Evolutionary conservation across 768 basidiomycete genomes (phyloP), one percentile per base, ranked within the genome.

Genomic region (Trametes cingulata): DNA sequence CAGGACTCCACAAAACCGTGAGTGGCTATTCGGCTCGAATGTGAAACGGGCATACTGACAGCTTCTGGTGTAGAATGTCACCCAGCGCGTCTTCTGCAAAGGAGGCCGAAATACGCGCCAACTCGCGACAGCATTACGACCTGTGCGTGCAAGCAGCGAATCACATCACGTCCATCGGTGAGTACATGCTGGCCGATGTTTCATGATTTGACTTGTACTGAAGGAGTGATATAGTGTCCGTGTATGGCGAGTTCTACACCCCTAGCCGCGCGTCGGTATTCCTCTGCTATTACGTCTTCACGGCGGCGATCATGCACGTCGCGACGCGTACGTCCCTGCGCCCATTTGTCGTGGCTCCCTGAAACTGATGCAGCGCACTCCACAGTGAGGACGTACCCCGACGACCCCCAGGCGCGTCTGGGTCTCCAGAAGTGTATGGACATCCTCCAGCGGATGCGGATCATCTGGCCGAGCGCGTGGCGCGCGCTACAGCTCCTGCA

Each of bases 301-400:
- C 87, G 2, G 89, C 90, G 15, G 83, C 84, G 57, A 84, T 92
- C 52, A 90, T 89, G 87, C 91, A 92, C 66, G 82, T 90, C 46
- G 85, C 85, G 2, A 85, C 77, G 40, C 72, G 90, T 93, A 67
- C 57, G 45, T 51, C 0, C 19, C 25, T 19, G 3, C 25, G 12
- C 8, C n/a, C 35, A 13, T 42, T 19, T 37, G 12, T 39, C 22
- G 27, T 7, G 6, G 49, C 50, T 24, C 35, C 24, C 20, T 52
- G 37, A 45, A 14, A 12, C 62, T 19, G 35, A 36, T 19, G 46
- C 19, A 25, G 14, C 13, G 33, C 12, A 22, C 36, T 19, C 10
- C 14, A 5, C 48, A 87, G 90, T 91, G 41, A 85, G 82, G 19
- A 75, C 81, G 13, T 82, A 84, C 70, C 84, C 87, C 1, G 73